A percentile compares a stretch with the other conserved stretches of the same genome.
These are phyloP conservation scores for Populus ilicifolia DNA, from an alignment of 345 rosid genomes.

Conservation along the genomic window DNA sequence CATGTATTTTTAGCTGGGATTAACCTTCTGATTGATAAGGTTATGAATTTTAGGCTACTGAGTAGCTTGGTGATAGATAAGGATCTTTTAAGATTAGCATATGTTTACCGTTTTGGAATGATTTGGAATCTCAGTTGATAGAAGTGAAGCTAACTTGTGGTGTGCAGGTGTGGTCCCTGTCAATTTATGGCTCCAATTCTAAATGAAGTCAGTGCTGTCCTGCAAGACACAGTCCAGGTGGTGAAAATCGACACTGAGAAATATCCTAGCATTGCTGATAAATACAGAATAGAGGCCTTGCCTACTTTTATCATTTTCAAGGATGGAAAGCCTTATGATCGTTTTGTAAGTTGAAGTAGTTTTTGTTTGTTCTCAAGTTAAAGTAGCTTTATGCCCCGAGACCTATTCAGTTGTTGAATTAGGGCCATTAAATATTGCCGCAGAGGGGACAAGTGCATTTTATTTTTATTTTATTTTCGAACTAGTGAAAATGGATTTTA, in stretches of 20 bases:
- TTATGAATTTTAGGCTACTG: neutral
- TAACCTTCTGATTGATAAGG: neutral
- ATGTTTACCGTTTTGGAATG: neutral
- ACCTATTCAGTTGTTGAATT: neutral
- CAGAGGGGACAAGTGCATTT: neutral
- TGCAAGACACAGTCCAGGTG: slow-evolving; percentile 64
- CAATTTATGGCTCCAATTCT: slow-evolving; percentile 87
- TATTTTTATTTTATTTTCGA: neutral
- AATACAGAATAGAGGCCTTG: slow-evolving; percentile 67
- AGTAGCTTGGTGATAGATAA: neutral
- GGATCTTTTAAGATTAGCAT: neutral
- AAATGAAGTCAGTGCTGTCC: slow-evolving; percentile 55
- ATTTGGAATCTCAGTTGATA: neutral
- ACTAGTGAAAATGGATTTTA: neutral
- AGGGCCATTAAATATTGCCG: neutral
- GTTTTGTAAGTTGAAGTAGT: slow-evolving; percentile 61
- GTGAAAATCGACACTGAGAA: slow-evolving; percentile 93
- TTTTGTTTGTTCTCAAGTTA: neutral
- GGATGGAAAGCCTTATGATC: slow-evolving; percentile 74
- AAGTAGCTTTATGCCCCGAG: neutral
- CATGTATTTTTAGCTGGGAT: neutral
- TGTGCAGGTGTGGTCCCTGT: slow-evolving; percentile 93
- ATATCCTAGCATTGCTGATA: slow-evolving; percentile 72
- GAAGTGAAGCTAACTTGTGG: neutral
- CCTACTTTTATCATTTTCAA: slow-evolving; percentile 87